Evolutionary conservation across 345 rosid species (phyloP).

Genomic region (Punica granatum): DNA sequence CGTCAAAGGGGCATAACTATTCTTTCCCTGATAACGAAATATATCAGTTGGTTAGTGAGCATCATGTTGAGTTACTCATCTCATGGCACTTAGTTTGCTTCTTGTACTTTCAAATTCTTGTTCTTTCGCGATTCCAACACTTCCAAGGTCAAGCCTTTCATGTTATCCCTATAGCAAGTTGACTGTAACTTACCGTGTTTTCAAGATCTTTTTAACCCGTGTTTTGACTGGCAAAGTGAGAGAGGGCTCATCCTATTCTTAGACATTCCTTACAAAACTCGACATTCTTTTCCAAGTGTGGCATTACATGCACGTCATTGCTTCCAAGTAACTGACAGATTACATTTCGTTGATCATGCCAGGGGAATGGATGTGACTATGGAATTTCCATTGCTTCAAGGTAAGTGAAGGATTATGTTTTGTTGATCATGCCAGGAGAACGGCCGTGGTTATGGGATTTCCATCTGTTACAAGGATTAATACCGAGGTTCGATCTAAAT

Average conservation of each 20-base stretch:
- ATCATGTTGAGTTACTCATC: background rate
- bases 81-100: background rate
- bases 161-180: background rate
- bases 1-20: background rate
- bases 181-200: background rate
- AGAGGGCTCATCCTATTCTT: background rate
- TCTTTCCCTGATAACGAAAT: background rate
- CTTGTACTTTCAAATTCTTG: background rate
- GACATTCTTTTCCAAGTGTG: background rate
- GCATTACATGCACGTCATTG: slow-evolving; percentile 12
- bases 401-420: slow-evolving; percentile 99
- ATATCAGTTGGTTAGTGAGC: background rate
- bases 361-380: too few species aligned
- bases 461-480: slow-evolving; percentile 74
- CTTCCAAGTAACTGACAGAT: too few species aligned
- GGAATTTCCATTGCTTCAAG: too few species aligned
- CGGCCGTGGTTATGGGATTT: slow-evolving; percentile 83
- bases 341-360: too few species aligned
- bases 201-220: background rate
- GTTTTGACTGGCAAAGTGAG: background rate
- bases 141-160: background rate
- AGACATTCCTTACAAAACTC: background rate
- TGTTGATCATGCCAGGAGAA: slow-evolving; percentile 95
- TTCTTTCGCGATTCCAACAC: background rate
- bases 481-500: slow-evolving; percentile 62